Evolutionary conservation across 257 asterid genomes (phyloP), one percentile per base, ranked within the genome.

Genomic region (Solanum gracilifrons): DNA sequence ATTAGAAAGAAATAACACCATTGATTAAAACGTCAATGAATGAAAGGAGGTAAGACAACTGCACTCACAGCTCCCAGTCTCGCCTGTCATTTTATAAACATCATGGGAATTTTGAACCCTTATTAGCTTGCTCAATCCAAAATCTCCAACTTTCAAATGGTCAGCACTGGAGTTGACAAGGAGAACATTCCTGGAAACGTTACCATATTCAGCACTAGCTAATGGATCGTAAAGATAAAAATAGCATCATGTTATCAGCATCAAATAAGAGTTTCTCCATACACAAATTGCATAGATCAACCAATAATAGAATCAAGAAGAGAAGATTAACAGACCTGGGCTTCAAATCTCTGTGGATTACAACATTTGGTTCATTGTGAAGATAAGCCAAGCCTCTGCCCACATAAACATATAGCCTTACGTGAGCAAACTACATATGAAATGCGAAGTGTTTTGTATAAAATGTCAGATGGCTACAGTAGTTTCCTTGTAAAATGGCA

Each of bases 321-420:
- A 89, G 84, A 89, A 90, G 27, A 32, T 32, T 37, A 32, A 91
- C 95, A 90, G 75, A 91, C 99, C 99, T 95, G 86, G 99, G 99
- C 89, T 97, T 96, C 58, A 97, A 93, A 91, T 97, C 99, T 92
- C 99, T 91, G 93, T 97, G 99, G 90, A 97, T 92, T 46, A 97
- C 85, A 23, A 96, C 99, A 92, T 97, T 97, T 86, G 99, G 99
- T 90, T 97, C 99, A 69, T 92, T 94, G 87, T 97, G 99, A 92
- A 97, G 98, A 96, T 96, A 97, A 80, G 99, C 98, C 96, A 97
- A 95, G 92, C 99, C 99, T 90, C 99, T 96, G 96, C 87, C 86
- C 87, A 85, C 88, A 89, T 77, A 89, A 90, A 86, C 72, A 86
- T 51, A 85, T 72, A 85, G 87, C 60, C 66, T 72, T 76, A 32